Base-by-base conservation (phyloP, 179 eudicot species). In the Amaranthus tricolor region DNA sequence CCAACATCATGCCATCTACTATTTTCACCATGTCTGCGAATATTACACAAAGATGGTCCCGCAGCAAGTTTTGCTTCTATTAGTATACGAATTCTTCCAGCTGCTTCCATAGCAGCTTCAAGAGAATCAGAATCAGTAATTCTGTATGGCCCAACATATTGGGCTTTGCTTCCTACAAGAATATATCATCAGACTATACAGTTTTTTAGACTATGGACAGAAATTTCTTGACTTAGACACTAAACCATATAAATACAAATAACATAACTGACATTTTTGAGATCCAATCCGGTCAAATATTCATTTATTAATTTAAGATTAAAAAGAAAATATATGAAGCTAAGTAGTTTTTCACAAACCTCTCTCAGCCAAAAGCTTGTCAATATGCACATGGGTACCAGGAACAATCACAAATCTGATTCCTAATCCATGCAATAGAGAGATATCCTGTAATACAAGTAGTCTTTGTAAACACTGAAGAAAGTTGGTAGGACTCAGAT, bases 11-110 rank as follows among this genome's bases (percentile, higher is more conserved):
- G 91, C 94, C 83, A 90, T 58, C 93, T 88, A 68, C 96, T 88
- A 62, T 92, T 94, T 20, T 90, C 94, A 49, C 98, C 98, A 71
- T 94, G 98, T 76, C 98, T 90, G 61, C 96, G 94, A 12, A 90
- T 86, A 78, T 86, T 90, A 76, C 89, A 88, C 68, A 92, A 77
- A 59, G 97, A 89, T 43, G 98, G 97, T 69, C 98, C 98, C 54
- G 97, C 92, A 74, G 98, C 94, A 24, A 94, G 86, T 84, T 94
- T 94, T 63, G 97, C 91, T 86, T 94, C 94, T 53, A 94, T 86
- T 87, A 83, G 80, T 51, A 80, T 81, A 74, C 90, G 87, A 15
- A 88, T 92, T 81, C 94, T 89, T 59, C 97, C 97, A 48, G 96
- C 88, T 55, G 98, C 94, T 69, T 94, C 94, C 96, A 90, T 89